Conservation (phyloP, 768 basidiomycete species). For the Calvatia gigantea region DNA sequence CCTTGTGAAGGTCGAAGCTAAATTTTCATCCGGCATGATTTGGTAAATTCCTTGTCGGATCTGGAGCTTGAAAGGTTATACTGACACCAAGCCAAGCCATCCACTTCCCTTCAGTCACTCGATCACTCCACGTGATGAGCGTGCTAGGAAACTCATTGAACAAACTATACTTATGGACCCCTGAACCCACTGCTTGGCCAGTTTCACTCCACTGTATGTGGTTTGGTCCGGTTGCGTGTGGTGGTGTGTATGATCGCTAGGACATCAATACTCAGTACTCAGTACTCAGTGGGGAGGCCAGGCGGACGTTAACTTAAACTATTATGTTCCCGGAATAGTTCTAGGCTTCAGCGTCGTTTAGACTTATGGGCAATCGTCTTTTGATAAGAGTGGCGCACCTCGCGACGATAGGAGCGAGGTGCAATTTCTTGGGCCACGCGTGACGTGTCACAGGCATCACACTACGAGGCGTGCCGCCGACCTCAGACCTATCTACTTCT, state of each 20-base stretch:
- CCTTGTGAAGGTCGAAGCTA: conserved; percentile 26
- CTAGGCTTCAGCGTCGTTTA: too few relatives aligned
- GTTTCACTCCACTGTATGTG: neutral
- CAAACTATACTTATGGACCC: conserved; percentile 10
- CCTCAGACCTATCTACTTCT: too few relatives aligned
- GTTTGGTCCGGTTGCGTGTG: neutral
- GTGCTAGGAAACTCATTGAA: conserved; percentile 13
- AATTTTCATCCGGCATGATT: conserved; percentile 41
- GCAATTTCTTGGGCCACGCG: too few relatives aligned
- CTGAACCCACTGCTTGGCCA: neutral
- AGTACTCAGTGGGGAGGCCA: neutral
- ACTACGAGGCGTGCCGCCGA: too few relatives aligned
- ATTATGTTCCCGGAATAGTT: too few relatives aligned
- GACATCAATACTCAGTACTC: neutral
- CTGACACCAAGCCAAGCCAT: conserved; percentile 12
- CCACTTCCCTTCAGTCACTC: conserved; percentile 22
- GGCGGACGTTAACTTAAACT: neutral
- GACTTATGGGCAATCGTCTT: too few relatives aligned
- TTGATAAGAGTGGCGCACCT: too few relatives aligned
- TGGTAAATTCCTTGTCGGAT: conserved; percentile 24
- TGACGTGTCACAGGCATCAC: too few relatives aligned
- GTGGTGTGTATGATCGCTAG: neutral
- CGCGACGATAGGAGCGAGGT: too few relatives aligned
- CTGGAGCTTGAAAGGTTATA: neutral
- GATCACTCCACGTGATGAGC: conserved; percentile 19